Conservation (phyloP, 2,329 filamentous ascomycete species). For the Fusarium mexicanum region DNA sequence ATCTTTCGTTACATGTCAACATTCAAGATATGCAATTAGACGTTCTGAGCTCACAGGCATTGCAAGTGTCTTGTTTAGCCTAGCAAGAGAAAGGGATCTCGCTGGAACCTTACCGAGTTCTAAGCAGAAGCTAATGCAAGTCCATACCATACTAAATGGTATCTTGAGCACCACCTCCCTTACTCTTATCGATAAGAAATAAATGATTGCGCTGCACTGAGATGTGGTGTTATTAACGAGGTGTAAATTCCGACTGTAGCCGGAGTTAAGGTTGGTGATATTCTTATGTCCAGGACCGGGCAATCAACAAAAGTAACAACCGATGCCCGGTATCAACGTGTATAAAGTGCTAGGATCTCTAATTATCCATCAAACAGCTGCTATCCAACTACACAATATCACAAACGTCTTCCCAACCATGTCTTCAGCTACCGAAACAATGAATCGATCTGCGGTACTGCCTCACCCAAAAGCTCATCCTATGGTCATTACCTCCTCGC, state of each 20-base stretch:
- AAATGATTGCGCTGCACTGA: fast-evolving
- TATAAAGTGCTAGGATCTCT: fast-evolving
- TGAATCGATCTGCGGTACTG: background rate
- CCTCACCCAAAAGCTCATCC: background rate
- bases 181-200: fast-evolving
- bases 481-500: background rate
- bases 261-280: background rate
- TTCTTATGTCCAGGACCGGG: background rate
- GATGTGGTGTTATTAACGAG: fast-evolving
- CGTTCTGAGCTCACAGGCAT: fast-evolving
- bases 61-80: no score
- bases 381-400: no score
- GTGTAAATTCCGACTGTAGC: fast-evolving
- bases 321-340: background rate
- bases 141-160: no score
- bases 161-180: no score
- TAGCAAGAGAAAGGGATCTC: no score
- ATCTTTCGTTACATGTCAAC: no score
- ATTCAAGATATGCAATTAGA: no score
- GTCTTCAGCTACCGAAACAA: background rate
- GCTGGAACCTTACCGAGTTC: no score
- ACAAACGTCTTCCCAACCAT: background rate
- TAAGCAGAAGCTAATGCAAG: no score
- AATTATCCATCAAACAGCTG: no score
- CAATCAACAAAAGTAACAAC: fast-evolving